Evolutionary conservation across 2,329 filamentous ascomycete species (phyloP).

Genomic region (Biscogniauxia marginata): DNA sequence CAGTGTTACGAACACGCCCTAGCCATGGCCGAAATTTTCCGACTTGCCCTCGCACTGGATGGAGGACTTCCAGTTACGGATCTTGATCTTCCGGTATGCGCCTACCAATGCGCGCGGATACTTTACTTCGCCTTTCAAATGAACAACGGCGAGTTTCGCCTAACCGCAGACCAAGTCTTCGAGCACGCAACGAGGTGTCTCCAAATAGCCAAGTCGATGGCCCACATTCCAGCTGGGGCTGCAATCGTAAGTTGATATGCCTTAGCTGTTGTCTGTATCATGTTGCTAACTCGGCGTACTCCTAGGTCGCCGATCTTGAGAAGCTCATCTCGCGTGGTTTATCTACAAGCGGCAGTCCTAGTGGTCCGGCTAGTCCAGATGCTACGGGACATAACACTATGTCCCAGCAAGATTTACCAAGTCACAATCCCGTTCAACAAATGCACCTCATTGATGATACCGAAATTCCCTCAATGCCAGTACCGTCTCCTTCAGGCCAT

Average conservation of each 20-base stretch:
- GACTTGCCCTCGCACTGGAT: conserved; percentile 49
- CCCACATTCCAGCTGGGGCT: conserved; percentile 49
- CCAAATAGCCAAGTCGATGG: conserved; percentile 50
- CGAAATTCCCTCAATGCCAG: conserved; percentile 28
- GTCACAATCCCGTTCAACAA: conserved; percentile 28
- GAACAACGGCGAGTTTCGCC: conserved; percentile 41
- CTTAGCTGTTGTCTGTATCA: not conserved
- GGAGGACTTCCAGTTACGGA: conserved; percentile 52
- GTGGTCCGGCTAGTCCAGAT: conserved; percentile 31
- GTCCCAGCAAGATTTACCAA: conserved; percentile 26
- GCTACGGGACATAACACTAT: conserved; percentile 14
- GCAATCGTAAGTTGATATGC: conserved; percentile 40
- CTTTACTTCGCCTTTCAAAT: conserved; percentile 51
- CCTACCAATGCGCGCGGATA: conserved; percentile 54
- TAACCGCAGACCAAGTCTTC: conserved; percentile 45
- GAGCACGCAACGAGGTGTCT: conserved; percentile 53
- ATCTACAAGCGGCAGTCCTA: conserved; percentile 30
- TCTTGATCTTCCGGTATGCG: conserved; percentile 54
- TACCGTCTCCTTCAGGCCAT: conserved; percentile 29
- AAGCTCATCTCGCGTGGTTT: conserved; percentile 49
- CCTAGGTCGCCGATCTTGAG: conserved; percentile 45
- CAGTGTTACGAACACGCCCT: conserved; percentile 54
- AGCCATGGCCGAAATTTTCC: conserved; percentile 56
- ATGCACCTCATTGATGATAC: conserved; percentile 33
- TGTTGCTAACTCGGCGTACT: conserved; percentile 23